Evolutionary conservation across 805 yeast species (phyloP).

Genomic region (Gaillardinia entomophila): DNA sequence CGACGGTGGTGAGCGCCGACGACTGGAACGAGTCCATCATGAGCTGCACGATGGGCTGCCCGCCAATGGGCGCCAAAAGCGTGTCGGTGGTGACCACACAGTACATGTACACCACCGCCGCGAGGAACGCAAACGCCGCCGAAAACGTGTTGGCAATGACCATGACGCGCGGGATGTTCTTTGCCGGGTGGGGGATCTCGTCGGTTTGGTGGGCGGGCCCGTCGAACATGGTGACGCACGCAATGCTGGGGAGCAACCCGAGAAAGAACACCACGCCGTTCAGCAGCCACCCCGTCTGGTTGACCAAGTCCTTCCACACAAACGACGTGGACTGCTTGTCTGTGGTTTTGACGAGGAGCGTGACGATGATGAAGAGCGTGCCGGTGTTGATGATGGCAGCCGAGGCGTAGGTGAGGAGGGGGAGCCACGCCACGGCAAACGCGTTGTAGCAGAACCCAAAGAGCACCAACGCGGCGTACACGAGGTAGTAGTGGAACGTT

Average conservation of each 20-base stretch:
- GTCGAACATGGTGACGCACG: conserved; percentile 26
- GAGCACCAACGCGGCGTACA: conserved; percentile 8
- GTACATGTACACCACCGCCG: conserved; percentile 24
- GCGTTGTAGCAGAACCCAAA: conserved; percentile 7
- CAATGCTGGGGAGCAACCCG: conserved; percentile 20
- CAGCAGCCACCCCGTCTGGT: conserved; percentile 22
- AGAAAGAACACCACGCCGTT: conserved; percentile 19
- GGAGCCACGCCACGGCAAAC: conserved; percentile 9
- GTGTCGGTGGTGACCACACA: conserved; percentile 11
- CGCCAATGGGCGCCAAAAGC: conserved; percentile 14
- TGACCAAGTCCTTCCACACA: conserved; percentile 16
- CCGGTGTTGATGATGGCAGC: conserved; percentile 16
- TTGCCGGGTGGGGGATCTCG: conserved; percentile 23
- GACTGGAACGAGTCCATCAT: conserved; percentile 18
- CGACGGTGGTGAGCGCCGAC: conserved; percentile 20
- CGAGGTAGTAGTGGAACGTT: conserved; percentile 12
- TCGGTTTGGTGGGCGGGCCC: conserved; percentile 30
- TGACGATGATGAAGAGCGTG: conserved; percentile 14
- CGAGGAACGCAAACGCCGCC: conserved; percentile 22
- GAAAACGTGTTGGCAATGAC: conserved; percentile 19
- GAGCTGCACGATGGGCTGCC: conserved; percentile 17
- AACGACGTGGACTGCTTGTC: conserved; percentile 12
- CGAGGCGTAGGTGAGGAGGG: conserved; percentile 9
- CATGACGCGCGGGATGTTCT: conserved; percentile 27
- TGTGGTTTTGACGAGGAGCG: conserved; percentile 12